A percentile compares a stretch with the other conserved stretches of the same genome.
phyloP scores from a whole-genome alignment of 2,329 filamentous ascomycete species.

The Fusarium verrucosum region DNA sequence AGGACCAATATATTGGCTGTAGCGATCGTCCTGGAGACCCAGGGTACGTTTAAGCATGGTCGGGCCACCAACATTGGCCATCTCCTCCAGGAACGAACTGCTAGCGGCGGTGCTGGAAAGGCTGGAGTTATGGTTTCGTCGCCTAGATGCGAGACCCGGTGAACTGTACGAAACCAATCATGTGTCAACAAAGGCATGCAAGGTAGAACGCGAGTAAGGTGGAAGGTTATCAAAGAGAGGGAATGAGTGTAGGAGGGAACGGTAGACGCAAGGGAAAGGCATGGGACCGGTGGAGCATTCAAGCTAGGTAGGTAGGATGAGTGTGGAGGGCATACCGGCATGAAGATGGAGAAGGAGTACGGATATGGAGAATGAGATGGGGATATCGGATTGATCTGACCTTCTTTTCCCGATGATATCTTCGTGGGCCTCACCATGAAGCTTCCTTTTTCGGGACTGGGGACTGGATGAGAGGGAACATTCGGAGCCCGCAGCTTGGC shows the following conservation, averaged over 20 bases:
- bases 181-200: conserved; percentile 53
- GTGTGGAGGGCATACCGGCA: conserved; percentile 28
- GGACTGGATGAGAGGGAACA: conserved; percentile 83
- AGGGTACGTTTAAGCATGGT: conserved; percentile 74
- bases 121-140: conserved; percentile 64
- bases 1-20: conserved; percentile 83
- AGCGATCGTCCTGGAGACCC: conserved; percentile 79
- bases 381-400: conserved; percentile 57
- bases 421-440: conserved; percentile 70
- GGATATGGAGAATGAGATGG: conserved; percentile 16
- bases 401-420: conserved; percentile 73
- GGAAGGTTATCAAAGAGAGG: conserved; percentile 31
- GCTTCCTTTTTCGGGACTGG: conserved; percentile 81
- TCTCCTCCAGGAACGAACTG: conserved; percentile 72
- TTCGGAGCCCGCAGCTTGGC: conserved; percentile 79
- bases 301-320: conserved; percentile 22
- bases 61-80: conserved; percentile 74
- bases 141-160: conserved; percentile 61
- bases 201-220: conserved; percentile 36
- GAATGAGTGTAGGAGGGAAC: conserved; percentile 30
- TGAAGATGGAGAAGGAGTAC: conserved; percentile 26
- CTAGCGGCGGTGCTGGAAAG: conserved; percentile 70
- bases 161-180: conserved; percentile 63
- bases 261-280: conserved; percentile 36
- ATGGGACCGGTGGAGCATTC: conserved; percentile 27